Base-by-base conservation (phyloP, 2,329 filamentous ascomycete species). In the Ceratocystiopsis brevicomis region DNA sequence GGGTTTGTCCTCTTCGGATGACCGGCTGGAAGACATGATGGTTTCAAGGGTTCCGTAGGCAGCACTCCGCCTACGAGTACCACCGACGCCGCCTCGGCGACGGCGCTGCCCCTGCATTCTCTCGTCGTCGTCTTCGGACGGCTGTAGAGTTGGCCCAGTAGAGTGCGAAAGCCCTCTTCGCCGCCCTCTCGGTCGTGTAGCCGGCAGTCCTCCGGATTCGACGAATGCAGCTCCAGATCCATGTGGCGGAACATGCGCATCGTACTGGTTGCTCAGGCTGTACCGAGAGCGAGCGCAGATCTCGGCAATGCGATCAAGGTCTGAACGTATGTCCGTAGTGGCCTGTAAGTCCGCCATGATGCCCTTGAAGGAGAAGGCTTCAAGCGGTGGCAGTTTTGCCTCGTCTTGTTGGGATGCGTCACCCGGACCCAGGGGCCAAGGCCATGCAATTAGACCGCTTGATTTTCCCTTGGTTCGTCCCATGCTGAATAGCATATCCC, bases 221-320 rank as follows among this genome's bases (percentile, higher is more conserved):
- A 96, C 41, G 47, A 74, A 72, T 1, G 61, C 58, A 2, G 67
- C 56, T 4, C 74, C 72, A 1, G 69, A 71, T 17, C 73, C 73
- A 50, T 78, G 74, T 14, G 74, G 74, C 13, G 69, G 61, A 46
- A 77, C 70, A 50, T 79, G 75, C 8, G 76, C 71, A 52, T 78
- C 75, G 51, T 78, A 78, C 53, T 78, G 74, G 54, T 77, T 76
- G 56, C 73, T 77, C 42, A 78, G 54, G 37, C 73, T 78, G 54
- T 78, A 78, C 38, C 70, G 66, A 13, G 73, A 78, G 33, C 71
- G 65, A 35, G 75, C 75, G 57, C 74, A 79, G 32, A 79, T 78
- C 55, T 78, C 74, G 12, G 75, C 75, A 51, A 79, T 78, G 37
- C 72, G 67, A 48, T 78, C 73, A 41, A 79, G 59, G 51, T 77